These are phyloP conservation scores for Dioszegia aurantiaca DNA, from an alignment of 768 basidiomycete genomes.

Conservation along the genomic window DNA sequence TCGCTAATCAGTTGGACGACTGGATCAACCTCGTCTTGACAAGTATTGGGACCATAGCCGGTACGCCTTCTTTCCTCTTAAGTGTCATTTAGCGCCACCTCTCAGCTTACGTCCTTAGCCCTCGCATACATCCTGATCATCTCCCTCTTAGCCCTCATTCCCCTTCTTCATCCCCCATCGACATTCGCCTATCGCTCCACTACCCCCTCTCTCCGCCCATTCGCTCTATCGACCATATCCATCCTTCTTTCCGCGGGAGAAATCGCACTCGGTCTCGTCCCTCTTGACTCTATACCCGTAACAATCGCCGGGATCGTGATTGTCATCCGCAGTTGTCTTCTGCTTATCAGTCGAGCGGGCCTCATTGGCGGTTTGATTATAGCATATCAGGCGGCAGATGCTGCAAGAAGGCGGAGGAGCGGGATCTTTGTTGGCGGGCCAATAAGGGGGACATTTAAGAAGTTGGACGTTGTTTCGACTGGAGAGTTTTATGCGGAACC, in stretches of 20 bases:
- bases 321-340: constrained; percentile 1
- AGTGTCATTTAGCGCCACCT: not conserved
- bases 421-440: constrained; percentile 18
- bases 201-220: not conserved
- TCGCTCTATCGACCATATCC: not conserved
- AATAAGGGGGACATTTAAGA: constrained; percentile 19
- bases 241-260: constrained; percentile 8
- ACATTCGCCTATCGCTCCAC: not conserved
- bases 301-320: not conserved
- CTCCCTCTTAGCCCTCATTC: constrained; percentile 4
- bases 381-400: not conserved
- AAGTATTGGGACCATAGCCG: constrained; percentile 5
- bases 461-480: constrained; percentile 6
- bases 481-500: constrained; percentile 11
- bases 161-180: constrained; percentile 7
- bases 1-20: not conserved
- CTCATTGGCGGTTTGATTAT: constrained; percentile 4
- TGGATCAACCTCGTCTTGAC: constrained; percentile 9
- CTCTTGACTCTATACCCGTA: not conserved
- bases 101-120: not conserved
- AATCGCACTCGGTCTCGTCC: constrained; percentile 5
- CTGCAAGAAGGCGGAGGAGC: not conserved
- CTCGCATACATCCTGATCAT: constrained; percentile 8
- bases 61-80: not conserved
- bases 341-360: constrained; percentile 8